Evolutionary conservation across 1,139 yeast genomes (phyloP), one percentile per base, ranked within the genome.

Genomic region (Candida labiduridarum): DNA sequence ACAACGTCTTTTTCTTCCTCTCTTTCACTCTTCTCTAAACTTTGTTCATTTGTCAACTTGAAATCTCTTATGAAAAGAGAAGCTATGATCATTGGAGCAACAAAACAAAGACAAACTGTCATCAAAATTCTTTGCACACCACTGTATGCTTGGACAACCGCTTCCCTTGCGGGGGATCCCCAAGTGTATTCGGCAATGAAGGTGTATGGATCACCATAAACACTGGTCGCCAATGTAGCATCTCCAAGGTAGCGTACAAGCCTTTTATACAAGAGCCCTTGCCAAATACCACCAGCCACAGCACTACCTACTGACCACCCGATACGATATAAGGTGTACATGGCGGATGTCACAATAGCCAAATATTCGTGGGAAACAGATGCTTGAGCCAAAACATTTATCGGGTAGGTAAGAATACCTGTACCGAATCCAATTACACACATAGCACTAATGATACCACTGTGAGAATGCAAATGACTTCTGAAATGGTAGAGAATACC

Each of bases 211-310:
- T 60, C 53, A 19, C 55, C 53, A 55, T 67, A 72, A n/a, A 71
- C 73, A 36, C 54, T 47, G 1, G 56, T 52, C 18, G 75, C 74
- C 31, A 62, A 46, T 1, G 62, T 58, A 1, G 66, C 34, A 46
- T 59, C 54, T 14, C 59, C 59, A 56, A 69, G 53, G 33, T 64
- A 52, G 22, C 56, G 49, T 4, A 35, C 19, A 16, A 54, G 50
- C 41, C 63, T 56, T 33, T 58, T 55, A 46, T 60, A 65, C 54
- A 70, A 61, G 7, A 55, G 55, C 52, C 68, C 71, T 19, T 74
- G 61, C 78, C 78, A 72, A 27, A 72, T 62, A 18, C 76, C 77
- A 49, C 75, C 76, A 7, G 74, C 66, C 39, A 72, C 64, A 19
- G 75, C 62, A 19, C 66, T 56, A 14, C 75, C 76, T 45, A 68